Conservation (phyloP, 2,329 filamentous ascomycete species). For the Bipolaris zeicola region DNA sequence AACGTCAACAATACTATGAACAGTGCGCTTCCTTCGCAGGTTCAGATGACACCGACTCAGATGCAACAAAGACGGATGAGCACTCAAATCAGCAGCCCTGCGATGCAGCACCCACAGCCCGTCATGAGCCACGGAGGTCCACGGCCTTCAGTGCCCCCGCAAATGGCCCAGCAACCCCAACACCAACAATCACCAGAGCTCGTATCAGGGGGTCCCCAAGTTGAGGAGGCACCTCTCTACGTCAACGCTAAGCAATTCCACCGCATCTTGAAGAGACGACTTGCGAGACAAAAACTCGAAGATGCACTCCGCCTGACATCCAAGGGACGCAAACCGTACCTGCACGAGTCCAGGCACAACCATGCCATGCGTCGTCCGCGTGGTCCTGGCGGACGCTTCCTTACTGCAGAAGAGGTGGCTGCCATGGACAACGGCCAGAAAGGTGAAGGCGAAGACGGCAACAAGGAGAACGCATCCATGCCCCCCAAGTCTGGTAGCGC, state of each 20-base stretch:
- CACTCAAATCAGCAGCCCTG: slow-evolving; percentile 49
- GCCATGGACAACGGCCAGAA: slow-evolving; percentile 68
- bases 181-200: slow-evolving; percentile 81
- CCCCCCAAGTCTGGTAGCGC: slow-evolving; percentile 29
- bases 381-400: slow-evolving; percentile 90
- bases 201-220: slow-evolving; percentile 63
- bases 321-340: slow-evolving; percentile 94
- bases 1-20: slow-evolving; percentile 68
- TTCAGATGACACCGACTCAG: slow-evolving; percentile 47
- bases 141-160: slow-evolving; percentile 57
- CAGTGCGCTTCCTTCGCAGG: slow-evolving; percentile 45
- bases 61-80: slow-evolving; percentile 50
- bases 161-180: slow-evolving; percentile 65
- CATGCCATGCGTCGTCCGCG: slow-evolving; percentile 96
- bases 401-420: slow-evolving; percentile 94
- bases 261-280: slow-evolving; percentile 89
- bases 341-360: slow-evolving; percentile 97
- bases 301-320: slow-evolving; percentile 89
- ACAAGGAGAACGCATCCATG: slow-evolving; percentile 49
- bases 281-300: slow-evolving; percentile 91
- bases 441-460: slow-evolving; percentile 39
- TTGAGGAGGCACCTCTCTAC: slow-evolving; percentile 92
- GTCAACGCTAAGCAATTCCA: slow-evolving; percentile 99
- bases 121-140: slow-evolving; percentile 73
- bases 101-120: slow-evolving; percentile 71